Percentiles rank a stretch among this genome's conserved stretches.
Evolutionary conservation across 768 basidiomycete species (phyloP).

Genomic region (Neoboletus brunneissimus): DNA sequence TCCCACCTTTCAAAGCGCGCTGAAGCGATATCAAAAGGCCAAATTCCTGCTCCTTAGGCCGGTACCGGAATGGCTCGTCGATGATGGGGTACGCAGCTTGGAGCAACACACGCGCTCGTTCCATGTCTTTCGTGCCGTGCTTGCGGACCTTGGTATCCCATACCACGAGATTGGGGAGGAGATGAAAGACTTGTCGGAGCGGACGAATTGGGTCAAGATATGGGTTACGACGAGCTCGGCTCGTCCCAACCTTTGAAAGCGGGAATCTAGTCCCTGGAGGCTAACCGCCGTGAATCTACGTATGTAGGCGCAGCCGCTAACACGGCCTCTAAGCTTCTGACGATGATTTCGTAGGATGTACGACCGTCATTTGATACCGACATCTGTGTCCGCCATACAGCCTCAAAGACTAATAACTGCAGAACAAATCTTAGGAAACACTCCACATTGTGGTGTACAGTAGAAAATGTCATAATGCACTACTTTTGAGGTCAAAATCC

Average conservation of each 20-base stretch:
- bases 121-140: constrained; percentile 37
- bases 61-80: constrained; percentile 56
- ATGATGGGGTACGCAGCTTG: constrained; percentile 59
- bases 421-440: constrained; percentile 1
- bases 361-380: neutral
- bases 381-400: neutral
- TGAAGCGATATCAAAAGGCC: constrained; percentile 45
- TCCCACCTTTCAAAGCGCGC: constrained; percentile 39
- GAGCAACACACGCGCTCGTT: constrained; percentile 46
- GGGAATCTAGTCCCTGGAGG: no score
- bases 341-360: neutral
- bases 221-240: constrained; percentile 4
- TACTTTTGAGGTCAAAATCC: constrained; percentile 21
- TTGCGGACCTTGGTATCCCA: constrained; percentile 42
- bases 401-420: constrained; percentile 5
- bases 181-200: constrained; percentile 36
- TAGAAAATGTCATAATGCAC: constrained; percentile 31
- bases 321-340: neutral
- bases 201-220: constrained; percentile 23
- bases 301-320: neutral
- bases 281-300: neutral
- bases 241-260: constrained; percentile 9
- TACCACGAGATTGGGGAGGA: constrained; percentile 47
- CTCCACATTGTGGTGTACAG: neutral
- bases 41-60: constrained; percentile 54